Conservation (phyloP, 345 rosid species). For the Isatis tinctoria region DNA sequence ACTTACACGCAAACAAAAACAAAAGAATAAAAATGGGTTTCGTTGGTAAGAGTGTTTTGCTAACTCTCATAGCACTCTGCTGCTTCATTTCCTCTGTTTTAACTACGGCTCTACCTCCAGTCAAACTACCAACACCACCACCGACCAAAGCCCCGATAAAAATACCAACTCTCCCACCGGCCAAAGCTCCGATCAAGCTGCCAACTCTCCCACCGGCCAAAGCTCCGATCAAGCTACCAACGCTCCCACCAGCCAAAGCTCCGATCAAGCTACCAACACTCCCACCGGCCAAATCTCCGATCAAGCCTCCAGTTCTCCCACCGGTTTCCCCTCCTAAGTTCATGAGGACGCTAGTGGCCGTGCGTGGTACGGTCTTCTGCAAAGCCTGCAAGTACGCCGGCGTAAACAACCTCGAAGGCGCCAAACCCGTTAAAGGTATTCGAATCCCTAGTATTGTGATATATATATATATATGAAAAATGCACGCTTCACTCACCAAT, state of each 20-base stretch:
- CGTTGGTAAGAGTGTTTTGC: slow-evolving; percentile 30
- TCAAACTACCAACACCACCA: slow-evolving; percentile 2
- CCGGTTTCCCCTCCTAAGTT: slow-evolving; percentile 33
- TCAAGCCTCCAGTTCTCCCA: slow-evolving; percentile 30
- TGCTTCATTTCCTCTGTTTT: slow-evolving; percentile 39
- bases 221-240: slow-evolving; percentile 21
- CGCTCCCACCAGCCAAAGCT: slow-evolving; percentile 7
- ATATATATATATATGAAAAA: no score
- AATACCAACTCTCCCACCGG: background rate
- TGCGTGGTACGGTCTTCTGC: slow-evolving; percentile 76
- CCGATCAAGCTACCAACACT: slow-evolving; percentile 5
- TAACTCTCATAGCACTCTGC: slow-evolving; percentile 35
- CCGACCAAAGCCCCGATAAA: slow-evolving; percentile 13
- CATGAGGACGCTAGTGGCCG: slow-evolving; percentile 51
- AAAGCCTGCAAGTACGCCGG: slow-evolving; percentile 80
- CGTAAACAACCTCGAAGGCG: slow-evolving; percentile 53
- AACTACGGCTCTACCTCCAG: slow-evolving; percentile 18
- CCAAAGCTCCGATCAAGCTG: slow-evolving; percentile 8
- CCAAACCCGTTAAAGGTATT: slow-evolving; percentile 64
- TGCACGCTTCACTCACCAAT: background rate
- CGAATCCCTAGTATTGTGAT: no score
- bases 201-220: slow-evolving; percentile 32
- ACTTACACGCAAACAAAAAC: slow-evolving; percentile 7
- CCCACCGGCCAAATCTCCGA: no score
- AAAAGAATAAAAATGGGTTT: slow-evolving; percentile 32